phyloP scores from a whole-genome alignment of 2,329 filamentous ascomycete species.

The Polychaeton citri region DNA sequence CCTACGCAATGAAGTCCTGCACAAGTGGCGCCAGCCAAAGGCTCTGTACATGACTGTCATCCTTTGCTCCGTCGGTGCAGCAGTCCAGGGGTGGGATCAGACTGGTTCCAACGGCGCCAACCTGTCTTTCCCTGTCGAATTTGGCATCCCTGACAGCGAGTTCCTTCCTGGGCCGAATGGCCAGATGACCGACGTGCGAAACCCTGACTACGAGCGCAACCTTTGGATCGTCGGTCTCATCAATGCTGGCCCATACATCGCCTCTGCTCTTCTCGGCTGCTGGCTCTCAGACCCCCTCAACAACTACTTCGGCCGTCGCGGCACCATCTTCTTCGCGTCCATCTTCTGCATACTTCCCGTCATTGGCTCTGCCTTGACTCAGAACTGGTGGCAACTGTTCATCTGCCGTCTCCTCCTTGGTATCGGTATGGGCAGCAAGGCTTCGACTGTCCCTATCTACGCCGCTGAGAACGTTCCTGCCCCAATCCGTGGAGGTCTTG shows the following conservation, averaged over 20 bases:
- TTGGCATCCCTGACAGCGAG: constrained; percentile 9
- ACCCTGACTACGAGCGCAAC: constrained; percentile 21
- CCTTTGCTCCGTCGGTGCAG: constrained; percentile 18
- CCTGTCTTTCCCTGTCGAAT: constrained; percentile 13
- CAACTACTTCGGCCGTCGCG: constrained; percentile 18
- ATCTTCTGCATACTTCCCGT: constrained; percentile 49
- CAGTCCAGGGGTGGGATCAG: constrained; percentile 20
- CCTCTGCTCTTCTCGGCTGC: constrained; percentile 3
- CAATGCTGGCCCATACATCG: constrained; percentile 42
- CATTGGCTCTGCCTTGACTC: constrained; percentile 49
- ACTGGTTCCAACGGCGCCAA: constrained; percentile 20
- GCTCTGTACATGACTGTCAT: constrained; percentile 52
- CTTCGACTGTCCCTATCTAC: constrained; percentile 36
- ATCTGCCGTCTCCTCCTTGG: constrained; percentile 57
- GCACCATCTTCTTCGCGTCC: constrained; percentile 24
- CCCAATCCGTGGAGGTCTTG: constrained; percentile 48
- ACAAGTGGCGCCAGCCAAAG: constrained; percentile 53
- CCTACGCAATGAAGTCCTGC: constrained; percentile 47
- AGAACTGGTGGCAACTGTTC: constrained; percentile 58
- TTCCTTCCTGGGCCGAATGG: constrained; percentile 12
- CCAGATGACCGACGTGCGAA: constrained; percentile 7
- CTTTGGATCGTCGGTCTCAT: constrained; percentile 49
- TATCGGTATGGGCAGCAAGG: constrained; percentile 27
- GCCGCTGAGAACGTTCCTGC: constrained; percentile 32
- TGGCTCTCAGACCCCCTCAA: constrained; percentile 41